Evolutionary conservation across 257 asterid genomes (phyloP), one percentile per base, ranked within the genome.

Genomic region (Perilla frutescens): DNA sequence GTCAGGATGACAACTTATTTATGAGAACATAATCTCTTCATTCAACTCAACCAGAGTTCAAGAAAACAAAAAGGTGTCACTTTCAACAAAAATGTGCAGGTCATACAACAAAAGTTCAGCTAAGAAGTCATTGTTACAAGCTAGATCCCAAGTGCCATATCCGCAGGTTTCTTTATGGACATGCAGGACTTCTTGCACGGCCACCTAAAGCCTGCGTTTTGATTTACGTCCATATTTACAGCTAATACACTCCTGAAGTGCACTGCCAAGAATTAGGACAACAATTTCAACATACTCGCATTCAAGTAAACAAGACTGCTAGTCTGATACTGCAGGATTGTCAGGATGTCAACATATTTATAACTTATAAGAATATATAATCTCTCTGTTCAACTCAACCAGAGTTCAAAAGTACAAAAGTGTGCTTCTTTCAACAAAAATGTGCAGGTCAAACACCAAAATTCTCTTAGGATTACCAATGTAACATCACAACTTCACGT

Each of bases 181-280:
- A 75, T 75, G 45, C 72, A 15, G 63, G 60, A 36, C 87, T 86
- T 80, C 74, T 76, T 34, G 81, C 74, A 79, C 74, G 84, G 87
- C 92, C 96, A 84, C 88, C 91, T 84, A 92, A 88, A 81, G 83
- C 86, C 88, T 80, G 54, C 82, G 47, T 26, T 51, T 81, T 71
- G 44, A 62, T 88, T 63, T 90, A 14, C 77, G 94, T 84, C 96
- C 96, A 86, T 76, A 86, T 92, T 92, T 92, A 90, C 96, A 78
- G 90, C 94, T 84, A 78, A 68, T 71, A 79, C 91, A 81, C 92
- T 71, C 14, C 91, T 88, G 71, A 84, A 3, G 86, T 81, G 89
- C 76, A 84, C 78, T 79, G 92, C 94, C 89, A 90, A 90, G 96
- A 92, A 92, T 92, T 79, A 84, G 93, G 96, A 87, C 94, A 32